A percentile compares a stretch with the other conserved stretches of the same genome.
Conservation (phyloP, 75 land plant species). For the Adiantum capillusveneris region DNA sequence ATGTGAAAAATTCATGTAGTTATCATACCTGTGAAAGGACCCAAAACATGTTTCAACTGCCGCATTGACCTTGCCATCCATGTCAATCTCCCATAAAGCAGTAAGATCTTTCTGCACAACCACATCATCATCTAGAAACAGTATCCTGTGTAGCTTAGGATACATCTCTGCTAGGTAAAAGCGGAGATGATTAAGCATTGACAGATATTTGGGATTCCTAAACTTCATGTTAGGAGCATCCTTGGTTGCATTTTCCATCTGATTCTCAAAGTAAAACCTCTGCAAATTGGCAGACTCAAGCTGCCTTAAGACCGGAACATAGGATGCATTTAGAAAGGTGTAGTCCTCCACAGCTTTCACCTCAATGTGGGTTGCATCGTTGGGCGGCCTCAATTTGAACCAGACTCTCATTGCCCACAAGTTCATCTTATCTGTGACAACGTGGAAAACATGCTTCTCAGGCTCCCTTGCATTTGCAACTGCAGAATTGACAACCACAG, state of each 20-base stretch:
- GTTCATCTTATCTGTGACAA: slow-evolving; percentile 76
- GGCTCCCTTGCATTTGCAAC: slow-evolving; percentile 58
- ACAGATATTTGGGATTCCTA: slow-evolving; percentile 50
- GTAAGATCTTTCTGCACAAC: slow-evolving; percentile 80
- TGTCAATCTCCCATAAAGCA: slow-evolving; percentile 60
- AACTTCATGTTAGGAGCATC: slow-evolving; percentile 46
- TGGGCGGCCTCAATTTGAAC: slow-evolving; percentile 51
- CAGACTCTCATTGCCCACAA: slow-evolving; percentile 70
- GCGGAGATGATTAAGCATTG: slow-evolving; percentile 57
- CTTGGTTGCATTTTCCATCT: slow-evolving; percentile 52
- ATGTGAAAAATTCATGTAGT: slow-evolving; percentile 64
- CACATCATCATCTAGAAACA: slow-evolving; percentile 82
- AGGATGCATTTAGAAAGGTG: slow-evolving; percentile 57
- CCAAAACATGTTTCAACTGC: slow-evolving; percentile 85
- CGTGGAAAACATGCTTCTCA: slow-evolving; percentile 64
- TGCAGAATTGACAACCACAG: slow-evolving; percentile 68
- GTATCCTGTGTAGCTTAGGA: slow-evolving; percentile 55
- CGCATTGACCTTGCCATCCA: slow-evolving; percentile 82
- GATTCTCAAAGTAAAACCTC: slow-evolving; percentile 40
- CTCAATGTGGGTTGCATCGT: slow-evolving; percentile 56
- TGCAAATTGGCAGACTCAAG: slow-evolving; percentile 50
- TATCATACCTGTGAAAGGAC: slow-evolving; percentile 53
- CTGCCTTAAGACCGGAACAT: slow-evolving; percentile 57
- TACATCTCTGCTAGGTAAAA: slow-evolving; percentile 80
- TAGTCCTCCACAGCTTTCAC: slow-evolving; percentile 67